These are phyloP conservation scores for Hymenoscyphus fraxineus DNA, from an alignment of 2,329 filamentous ascomycete species.

Conservation along the genomic window DNA sequence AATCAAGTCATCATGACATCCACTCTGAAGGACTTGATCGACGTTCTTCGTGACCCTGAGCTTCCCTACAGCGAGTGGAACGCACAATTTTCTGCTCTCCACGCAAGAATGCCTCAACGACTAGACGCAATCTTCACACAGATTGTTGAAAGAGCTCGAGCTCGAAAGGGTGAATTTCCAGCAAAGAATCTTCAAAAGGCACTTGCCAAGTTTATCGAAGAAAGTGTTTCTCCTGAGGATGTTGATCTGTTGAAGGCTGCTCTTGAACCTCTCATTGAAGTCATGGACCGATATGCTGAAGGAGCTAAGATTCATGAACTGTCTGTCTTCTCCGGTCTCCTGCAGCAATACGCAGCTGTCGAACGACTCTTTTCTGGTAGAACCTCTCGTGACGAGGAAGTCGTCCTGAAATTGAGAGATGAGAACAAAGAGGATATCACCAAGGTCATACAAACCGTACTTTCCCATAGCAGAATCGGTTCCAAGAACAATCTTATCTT, in stretches of 20 bases:
- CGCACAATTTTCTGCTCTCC: constrained; percentile 91
- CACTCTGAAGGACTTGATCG: constrained; percentile 83
- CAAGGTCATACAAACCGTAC: constrained; percentile 80
- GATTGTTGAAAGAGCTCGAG: constrained; percentile 78
- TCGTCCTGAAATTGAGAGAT: constrained; percentile 88
- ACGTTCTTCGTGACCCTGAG: constrained; percentile 83
- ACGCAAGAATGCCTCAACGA: constrained; percentile 94
- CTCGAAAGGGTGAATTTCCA: constrained; percentile 81
- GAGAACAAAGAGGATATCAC: constrained; percentile 90
- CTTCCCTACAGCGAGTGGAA: constrained; percentile 96
- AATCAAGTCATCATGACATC: constrained; percentile 94
- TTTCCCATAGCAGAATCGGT: constrained; percentile 88
- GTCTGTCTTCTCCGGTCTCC: constrained; percentile 70
- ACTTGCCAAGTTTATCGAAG: constrained; percentile 83
- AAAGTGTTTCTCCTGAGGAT: constrained; percentile 72
- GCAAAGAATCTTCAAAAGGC: constrained; percentile 82
- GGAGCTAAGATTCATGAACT: constrained; percentile 91
- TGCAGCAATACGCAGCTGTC: constrained; percentile 76
- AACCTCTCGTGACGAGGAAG: constrained; percentile 84
- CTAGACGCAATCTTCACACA: constrained; percentile 78
- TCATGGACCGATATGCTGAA: constrained; percentile 78
- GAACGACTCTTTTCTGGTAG: constrained; percentile 86
- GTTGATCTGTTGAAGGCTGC: constrained; percentile 68
- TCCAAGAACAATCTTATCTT: constrained; percentile 92
- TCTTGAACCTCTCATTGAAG: constrained; percentile 69